Evolutionary conservation across 2,329 filamentous ascomycete genomes (phyloP), one percentile per base, ranked within the genome.

Genomic region (Clarireedia hainanense): DNA sequence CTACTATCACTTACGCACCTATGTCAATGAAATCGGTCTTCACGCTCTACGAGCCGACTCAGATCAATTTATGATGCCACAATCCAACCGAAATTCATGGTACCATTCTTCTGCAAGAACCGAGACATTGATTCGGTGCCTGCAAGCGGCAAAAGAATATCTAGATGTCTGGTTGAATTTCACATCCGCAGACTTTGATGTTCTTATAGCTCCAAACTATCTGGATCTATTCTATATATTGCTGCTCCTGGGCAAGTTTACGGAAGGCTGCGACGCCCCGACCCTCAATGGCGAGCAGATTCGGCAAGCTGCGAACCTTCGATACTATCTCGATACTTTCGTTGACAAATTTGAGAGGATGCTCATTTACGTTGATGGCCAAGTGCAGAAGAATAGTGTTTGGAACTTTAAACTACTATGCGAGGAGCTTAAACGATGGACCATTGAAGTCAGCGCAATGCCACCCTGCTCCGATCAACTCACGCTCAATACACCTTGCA

Each of bases 1-100:
- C 4, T 63, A 60, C 43, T 57, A 59, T 20, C 49, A 58, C 47
- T 52, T 61, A 10, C 58, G 57, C 4, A 60, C 62, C n/a, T 60
- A 66, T 12, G 30, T 65, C 15, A 59, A 63, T 42, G 64, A 63
- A 45, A 61, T 69, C 23, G 60, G 62, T 6, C 63, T 68, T 15
- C 65, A 69, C 20, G 57, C 57, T 12, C 39, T 23, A 5, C 30
- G 52, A 37, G 54, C 60, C 17, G 40, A 55, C 10, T 34, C 47
- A 4, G n/a, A 27, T 6, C 51, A 57, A 15, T 26, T 51, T 3
- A 5, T 6, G 15, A 10, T 51, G 10, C n/a, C 39, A 4, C 24
- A 43, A 23, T 12, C 50, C 9, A 47, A 9, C 14, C 26, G 34
- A 24, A 51, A 34, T 3, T 60, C 59, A 15, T 65, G 63, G 61